Evolutionary conservation across 306 rosid genomes (phyloP).

Genomic region (Corylus avellana): DNA sequence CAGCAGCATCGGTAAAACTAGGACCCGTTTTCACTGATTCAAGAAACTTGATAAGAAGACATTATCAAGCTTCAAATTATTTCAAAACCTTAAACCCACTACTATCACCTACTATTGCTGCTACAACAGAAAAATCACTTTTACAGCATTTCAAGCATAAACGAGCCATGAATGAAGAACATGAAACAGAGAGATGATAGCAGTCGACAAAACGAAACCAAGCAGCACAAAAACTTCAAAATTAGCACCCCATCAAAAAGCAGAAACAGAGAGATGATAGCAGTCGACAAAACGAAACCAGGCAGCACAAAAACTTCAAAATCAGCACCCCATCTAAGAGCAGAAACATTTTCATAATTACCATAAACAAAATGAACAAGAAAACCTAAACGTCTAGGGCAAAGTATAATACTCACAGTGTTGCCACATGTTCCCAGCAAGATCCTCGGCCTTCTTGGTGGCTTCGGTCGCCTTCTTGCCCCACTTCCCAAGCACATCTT

Average conservation of each 20-base stretch:
- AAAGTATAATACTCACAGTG: constrained; percentile 55
- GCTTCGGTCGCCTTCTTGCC: constrained; percentile 95
- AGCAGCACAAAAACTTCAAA: too few relatives aligned
- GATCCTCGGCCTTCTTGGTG: constrained; percentile 92
- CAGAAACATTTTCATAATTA: too few relatives aligned
- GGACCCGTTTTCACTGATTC: constrained; percentile 88
- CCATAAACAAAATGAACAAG: too few relatives aligned
- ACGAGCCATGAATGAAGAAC: not conserved
- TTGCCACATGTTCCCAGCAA: constrained; percentile 97
- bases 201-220: not conserved
- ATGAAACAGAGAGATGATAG: not conserved
- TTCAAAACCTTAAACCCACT: not conserved
- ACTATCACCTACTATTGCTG: not conserved
- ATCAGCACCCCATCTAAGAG: too few relatives aligned
- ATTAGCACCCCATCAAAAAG: too few relatives aligned
- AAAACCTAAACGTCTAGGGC: too few relatives aligned
- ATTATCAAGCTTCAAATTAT: constrained; percentile 9
- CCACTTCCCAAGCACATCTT: constrained; percentile 81
- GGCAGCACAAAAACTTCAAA: too few relatives aligned
- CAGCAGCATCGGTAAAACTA: constrained; percentile 95
- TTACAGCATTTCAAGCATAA: not conserved
- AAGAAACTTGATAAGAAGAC: too few relatives aligned
- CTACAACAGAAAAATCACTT: not conserved
- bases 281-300: too few relatives aligned
- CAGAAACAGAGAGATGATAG: too few relatives aligned